Base-by-base conservation (phyloP, 768 basidiomycete genomes). In the Coprinellus aureogranulatus region DNA sequence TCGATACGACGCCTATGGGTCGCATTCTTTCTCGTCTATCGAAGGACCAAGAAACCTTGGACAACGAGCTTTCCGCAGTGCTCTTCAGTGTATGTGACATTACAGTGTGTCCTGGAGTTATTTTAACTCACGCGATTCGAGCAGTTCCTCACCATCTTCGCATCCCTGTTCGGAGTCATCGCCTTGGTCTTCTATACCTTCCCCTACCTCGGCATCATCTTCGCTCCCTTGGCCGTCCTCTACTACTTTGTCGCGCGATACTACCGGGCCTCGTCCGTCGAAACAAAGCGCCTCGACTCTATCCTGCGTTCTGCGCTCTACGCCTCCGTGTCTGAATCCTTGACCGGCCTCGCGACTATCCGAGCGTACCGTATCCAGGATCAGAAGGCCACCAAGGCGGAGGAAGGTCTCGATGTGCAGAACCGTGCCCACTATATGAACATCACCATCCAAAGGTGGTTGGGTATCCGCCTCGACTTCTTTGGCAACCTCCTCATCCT, bases 1-100 rank as follows among this genome's bases (percentile, higher is more conserved):
- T 88, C 65, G 89, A 90, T 65, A 85, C 86, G 1, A 89, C 87
- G 0, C 85, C 85, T 1, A 77, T 85, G 65, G 84, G 85, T 2
- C 71, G 84, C 39, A 81, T 86, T 37, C 68, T 81, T 27, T 83
- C 83, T 2, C 72, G 81, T 4, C 65, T 86, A 11, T 83, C 84
- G 2, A 85, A 84, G 61, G 85, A 87, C 65, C 81, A 84, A 67
- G 81, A 85, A 55, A 79, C 75, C 0, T 70, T 86, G 31, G 85
- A 86, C 64, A 74, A 69, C 0, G 70, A 80, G 53, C 61, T 87
- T 11, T 68, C 81, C 0, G 65, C 77, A 55, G 76, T 73, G 1
- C 65, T 81, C 30, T 75, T 67, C 80, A 81, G 71, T 71, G 81
- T 81, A 26, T 16, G 63, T 40, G 22, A 34, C 28, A 28, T n/a